Percentiles rank a stretch among this genome's conserved stretches.
These are phyloP conservation scores for Aspergillus asperescens DNA, from an alignment of 495 filamentous ascomycete genomes.

Conservation along the genomic window DNA sequence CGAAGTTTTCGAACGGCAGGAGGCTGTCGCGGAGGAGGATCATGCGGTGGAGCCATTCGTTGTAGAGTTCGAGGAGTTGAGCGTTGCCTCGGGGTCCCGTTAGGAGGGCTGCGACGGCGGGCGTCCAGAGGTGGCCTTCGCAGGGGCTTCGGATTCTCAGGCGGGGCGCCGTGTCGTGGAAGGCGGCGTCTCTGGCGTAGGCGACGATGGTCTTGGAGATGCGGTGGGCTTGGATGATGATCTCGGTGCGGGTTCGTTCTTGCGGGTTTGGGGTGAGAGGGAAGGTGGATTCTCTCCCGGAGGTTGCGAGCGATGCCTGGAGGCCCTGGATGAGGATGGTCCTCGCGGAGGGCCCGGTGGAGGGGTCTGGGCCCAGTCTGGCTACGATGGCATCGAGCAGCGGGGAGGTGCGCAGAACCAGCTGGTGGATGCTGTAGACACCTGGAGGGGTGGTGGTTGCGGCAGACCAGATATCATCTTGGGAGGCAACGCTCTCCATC, in stretches of 20 bases:
- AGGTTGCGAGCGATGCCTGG: not conserved
- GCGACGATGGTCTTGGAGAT: constrained; percentile 2
- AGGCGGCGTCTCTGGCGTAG: not conserved
- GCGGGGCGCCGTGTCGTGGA: not conserved
- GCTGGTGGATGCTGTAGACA: constrained; percentile 5
- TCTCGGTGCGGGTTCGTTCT: not conserved
- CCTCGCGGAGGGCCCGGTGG: not conserved
- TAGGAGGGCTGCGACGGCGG: not conserved
- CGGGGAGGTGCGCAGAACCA: constrained; percentile 3
- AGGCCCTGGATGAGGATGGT: constrained; percentile 4
- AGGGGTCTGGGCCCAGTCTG: not conserved
- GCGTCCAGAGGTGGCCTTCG: constrained; percentile 6
- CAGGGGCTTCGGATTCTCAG: constrained; percentile 1
- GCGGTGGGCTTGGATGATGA: constrained; percentile 5
- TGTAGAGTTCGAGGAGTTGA: constrained; percentile 1
- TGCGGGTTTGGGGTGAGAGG: constrained; percentile 2
- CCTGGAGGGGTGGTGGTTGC: constrained; percentile 2
- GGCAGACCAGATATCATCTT: constrained; percentile 3
- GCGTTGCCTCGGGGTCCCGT: constrained; percentile 4
- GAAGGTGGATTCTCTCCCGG: constrained; percentile 1
- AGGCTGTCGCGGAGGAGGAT: constrained; percentile 7
- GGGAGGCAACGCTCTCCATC: constrained; percentile 1
- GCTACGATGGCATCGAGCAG: constrained; percentile 8
- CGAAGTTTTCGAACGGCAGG: constrained; percentile 2
- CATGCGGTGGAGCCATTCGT: constrained; percentile 5